These are phyloP conservation scores for Citrus maxima DNA, from an alignment of 345 rosid genomes.

Conservation along the genomic window DNA sequence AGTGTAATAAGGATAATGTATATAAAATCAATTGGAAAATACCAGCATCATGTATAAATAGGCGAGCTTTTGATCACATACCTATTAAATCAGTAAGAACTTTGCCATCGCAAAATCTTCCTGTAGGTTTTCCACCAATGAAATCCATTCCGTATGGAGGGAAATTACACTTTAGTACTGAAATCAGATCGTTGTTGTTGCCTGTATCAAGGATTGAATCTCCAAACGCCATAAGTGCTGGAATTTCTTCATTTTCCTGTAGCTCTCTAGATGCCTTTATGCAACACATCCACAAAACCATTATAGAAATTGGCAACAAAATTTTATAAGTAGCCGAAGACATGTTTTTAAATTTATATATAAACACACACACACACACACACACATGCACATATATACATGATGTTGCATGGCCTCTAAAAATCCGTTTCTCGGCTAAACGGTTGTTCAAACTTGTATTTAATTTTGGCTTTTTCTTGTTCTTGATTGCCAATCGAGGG, in stretches of 20 bases:
- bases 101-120: conserved; percentile 36
- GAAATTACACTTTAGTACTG: conserved; percentile 27
- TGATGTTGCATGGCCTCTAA: no score
- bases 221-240: conserved; percentile 35
- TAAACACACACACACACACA: no score
- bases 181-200: conserved; percentile 23
- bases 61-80: neutral
- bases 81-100: conserved; percentile 36
- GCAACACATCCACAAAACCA: neutral
- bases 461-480: no score
- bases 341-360: no score
- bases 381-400: no score
- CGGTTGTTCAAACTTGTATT: no score
- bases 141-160: conserved; percentile 36
- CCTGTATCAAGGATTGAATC: conserved; percentile 44
- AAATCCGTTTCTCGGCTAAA: no score
- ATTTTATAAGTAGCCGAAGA: neutral
- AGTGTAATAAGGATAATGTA: no score
- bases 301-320: neutral
- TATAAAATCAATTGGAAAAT: neutral
- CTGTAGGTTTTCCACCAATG: conserved; percentile 21
- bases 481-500: no score
- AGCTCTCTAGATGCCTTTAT: neutral
- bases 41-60: neutral
- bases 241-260: neutral